Conservation (phyloP, 176 grass and related monocot species). For the Melocanna baccifera region DNA sequence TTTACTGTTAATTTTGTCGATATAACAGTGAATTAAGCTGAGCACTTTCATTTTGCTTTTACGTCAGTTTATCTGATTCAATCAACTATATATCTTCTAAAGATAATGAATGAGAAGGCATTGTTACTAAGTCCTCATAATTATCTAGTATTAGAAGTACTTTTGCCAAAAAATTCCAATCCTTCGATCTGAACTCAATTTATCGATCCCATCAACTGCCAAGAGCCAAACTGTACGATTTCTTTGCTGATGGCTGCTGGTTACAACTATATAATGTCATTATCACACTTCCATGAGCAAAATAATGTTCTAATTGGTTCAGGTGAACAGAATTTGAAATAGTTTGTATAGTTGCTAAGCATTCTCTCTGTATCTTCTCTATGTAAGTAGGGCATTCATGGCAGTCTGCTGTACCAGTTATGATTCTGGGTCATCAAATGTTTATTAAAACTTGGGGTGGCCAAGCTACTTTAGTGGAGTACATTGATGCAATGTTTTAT, state of each 20-base stretch:
- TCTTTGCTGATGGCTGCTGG: not conserved
- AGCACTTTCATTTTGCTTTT: not conserved
- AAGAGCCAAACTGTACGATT: not conserved
- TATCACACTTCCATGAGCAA: not conserved
- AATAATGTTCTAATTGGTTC: not conserved
- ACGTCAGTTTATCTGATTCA: not conserved
- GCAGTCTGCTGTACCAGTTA: not conserved
- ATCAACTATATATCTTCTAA: not conserved
- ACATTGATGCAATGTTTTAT: constrained; percentile 1
- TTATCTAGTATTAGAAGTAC: not conserved
- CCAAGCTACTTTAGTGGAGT: not conserved
- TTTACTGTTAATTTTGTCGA: not conserved
- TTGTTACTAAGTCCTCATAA: not conserved
- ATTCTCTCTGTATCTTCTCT: not conserved
- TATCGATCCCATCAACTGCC: not conserved
- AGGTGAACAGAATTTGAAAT: not conserved
- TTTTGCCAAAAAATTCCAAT: not conserved
- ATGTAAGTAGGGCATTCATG: not conserved
- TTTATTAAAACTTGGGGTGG: not conserved
- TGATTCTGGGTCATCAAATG: not conserved
- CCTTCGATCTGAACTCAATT: not conserved
- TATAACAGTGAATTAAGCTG: not conserved
- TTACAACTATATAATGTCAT: not conserved
- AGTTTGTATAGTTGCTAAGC: not conserved
- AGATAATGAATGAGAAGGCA: not conserved